Base-by-base conservation (phyloP, 306 rosid species). In the Ceratonia siliqua region DNA sequence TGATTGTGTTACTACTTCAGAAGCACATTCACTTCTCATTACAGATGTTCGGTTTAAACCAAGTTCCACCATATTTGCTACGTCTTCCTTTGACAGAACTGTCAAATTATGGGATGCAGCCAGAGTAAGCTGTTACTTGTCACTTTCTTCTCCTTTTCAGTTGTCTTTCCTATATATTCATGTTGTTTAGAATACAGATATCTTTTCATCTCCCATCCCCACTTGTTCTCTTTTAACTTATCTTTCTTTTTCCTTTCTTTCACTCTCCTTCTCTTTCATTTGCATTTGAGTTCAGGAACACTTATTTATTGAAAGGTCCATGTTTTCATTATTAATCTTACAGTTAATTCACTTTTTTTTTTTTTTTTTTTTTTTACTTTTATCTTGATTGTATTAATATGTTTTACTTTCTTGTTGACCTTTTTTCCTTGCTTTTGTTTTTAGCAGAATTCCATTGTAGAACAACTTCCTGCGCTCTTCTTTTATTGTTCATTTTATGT, bases 21-120 rank as follows among this genome's bases (percentile, higher is more conserved):
- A 88, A 57, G 84, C 48, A 24, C 96, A 91, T 80, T 74, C 82
- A 45, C 76, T 18, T 72, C 73, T 85, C 62, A 79, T 91, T 42
- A 83, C 92, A 35, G 92, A 91, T 78, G 80, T 91, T 78, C 77
- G 94, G 52, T 91, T 91, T 68, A 66, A 58, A 70, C 83, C 87
- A 73, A 76, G 72, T 43, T 82, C 90, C 77, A 76, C 87, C 70
- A 54, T 76, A 18, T 81, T 91, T 76, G 94, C 92, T 30, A 91
- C 97, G 62, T 87, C 94, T 76, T 91, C 94, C 36, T 79, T 85
- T 50, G 94, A 89, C 68, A 78, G 24, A 78, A 85, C 90, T 54
- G 77, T 91, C 62, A 89, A 55, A 76, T 32, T 89, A 57, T 91
- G 94, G 94, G 92, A 89, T 71, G 84, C 90, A 32, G 70, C 77